A percentile compares a stretch with the other conserved stretches of the same genome.
These are phyloP conservation scores for Phytophthora aleatoria DNA, from an alignment of 352 stramenopile species.

Conservation along the genomic window DNA sequence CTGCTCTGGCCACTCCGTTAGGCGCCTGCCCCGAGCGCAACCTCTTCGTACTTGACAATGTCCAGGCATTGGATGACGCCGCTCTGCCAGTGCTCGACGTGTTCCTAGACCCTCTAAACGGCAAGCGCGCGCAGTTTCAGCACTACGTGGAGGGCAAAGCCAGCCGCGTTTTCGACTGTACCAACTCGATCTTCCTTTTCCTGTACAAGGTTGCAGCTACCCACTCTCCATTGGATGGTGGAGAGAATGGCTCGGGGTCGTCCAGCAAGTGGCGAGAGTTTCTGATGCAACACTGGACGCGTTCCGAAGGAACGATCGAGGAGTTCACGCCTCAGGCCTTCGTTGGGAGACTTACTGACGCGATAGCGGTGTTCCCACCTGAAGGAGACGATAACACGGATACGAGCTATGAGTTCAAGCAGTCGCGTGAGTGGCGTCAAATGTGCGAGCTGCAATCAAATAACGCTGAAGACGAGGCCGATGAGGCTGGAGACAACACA, in stretches of 20 bases:
- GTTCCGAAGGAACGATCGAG: constrained; percentile 35
- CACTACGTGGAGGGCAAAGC: constrained; percentile 30
- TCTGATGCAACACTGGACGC: constrained; percentile 57
- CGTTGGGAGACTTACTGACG: constrained; percentile 59
- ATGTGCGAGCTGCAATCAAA: constrained; percentile 32
- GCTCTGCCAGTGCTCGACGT: constrained; percentile 65
- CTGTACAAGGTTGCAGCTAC: constrained; percentile 45
- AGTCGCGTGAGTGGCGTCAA: constrained; percentile 33
- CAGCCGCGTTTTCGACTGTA: constrained; percentile 52
- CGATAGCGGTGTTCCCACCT: constrained; percentile 35
- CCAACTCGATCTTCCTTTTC: constrained; percentile 66
- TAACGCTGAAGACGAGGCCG: constrained; percentile 4
- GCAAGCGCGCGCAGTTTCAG: constrained; percentile 65
- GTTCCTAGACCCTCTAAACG: constrained; percentile 75
- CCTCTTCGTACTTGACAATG: constrained; percentile 58
- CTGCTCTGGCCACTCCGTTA: constrained; percentile 39
- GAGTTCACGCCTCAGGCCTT: constrained; percentile 76
- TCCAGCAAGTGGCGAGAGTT: constrained; percentile 55
- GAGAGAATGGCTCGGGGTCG: background rate
- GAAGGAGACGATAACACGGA: constrained; percentile 13
- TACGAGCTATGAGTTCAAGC: constrained; percentile 17
- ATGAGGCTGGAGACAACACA: background rate
- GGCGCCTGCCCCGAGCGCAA: constrained; percentile 50
- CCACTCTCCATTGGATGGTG: constrained; percentile 7
- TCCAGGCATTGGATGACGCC: constrained; percentile 49